A percentile compares a stretch with the other conserved stretches of the same genome.
Conservation (phyloP, 306 rosid genomes). For the Vigna unguiculata region DNA sequence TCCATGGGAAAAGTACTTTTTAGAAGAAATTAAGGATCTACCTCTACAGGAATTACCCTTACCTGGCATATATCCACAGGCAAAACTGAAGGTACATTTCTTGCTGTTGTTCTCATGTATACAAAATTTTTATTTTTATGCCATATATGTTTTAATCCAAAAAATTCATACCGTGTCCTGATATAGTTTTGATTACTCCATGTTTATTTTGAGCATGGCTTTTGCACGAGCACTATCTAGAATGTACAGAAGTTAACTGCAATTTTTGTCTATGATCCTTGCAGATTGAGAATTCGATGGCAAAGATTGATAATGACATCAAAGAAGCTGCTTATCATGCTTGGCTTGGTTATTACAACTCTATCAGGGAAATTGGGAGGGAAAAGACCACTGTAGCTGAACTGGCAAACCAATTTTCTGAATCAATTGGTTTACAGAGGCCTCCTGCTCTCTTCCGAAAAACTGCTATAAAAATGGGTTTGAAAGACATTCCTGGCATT, state of each 20-base stretch:
- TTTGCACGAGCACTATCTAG: background rate
- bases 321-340: slow-evolving; percentile 96
- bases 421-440: slow-evolving; percentile 81
- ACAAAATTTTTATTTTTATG: slow-evolving; percentile 11
- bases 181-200: background rate
- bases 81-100: slow-evolving; percentile 69
- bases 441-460: slow-evolving; percentile 83
- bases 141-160: background rate
- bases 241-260: background rate
- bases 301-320: slow-evolving; percentile 70
- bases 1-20: slow-evolving; percentile 94
- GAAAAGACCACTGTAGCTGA: slow-evolving; percentile 80
- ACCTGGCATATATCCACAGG: slow-evolving; percentile 61
- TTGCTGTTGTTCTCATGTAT: slow-evolving; percentile 23
- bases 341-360: slow-evolving; percentile 94
- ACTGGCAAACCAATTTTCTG: slow-evolving; percentile 70
- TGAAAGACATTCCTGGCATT: slow-evolving; percentile 89
- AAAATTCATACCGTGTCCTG: background rate
- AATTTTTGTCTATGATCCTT: slow-evolving; percentile 31
- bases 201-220: slow-evolving; percentile 4
- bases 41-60: slow-evolving; percentile 71
- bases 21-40: slow-evolving; percentile 78
- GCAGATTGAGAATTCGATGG: slow-evolving; percentile 80
- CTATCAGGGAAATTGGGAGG: slow-evolving; percentile 85
- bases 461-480: slow-evolving; percentile 90